Base-by-base conservation (phyloP, 805 yeast genomes). In the Candida vaughaniae region DNA sequence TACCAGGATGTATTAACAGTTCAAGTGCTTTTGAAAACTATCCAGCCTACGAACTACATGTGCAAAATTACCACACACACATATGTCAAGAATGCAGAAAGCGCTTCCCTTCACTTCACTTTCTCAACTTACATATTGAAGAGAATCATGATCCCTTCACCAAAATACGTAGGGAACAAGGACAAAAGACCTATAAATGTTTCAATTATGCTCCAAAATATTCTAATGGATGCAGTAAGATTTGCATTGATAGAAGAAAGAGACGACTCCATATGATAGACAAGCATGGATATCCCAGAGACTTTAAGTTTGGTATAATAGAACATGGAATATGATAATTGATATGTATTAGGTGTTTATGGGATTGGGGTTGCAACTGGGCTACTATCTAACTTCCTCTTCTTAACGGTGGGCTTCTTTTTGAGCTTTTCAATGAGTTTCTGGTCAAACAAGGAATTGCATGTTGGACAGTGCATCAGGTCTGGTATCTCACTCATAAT, bases 381-480 rank as follows among this genome's bases (percentile, higher is more conserved):
- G 7, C 32, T 32, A 20, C 30, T 33, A 6, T 55, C 59, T 35
- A 60, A 22, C 47, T 66, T 71, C 39, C 68, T 52, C 38, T 55
- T 61, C 42, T 58, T 60, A 6, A 80, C 75, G n/a, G 64, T 71
- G 1, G 95, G 91, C 41, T 72, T 78, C 41, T 77, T 68, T 48
- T 66, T 73, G 46, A 89, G 58, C 45, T 75, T 78, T 5, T 67
- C 69, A 22, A 88, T 62, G 3, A 82, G 77, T 38, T 62, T 66
- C 26, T 72, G 74, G 49, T 89, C 95, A 56, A 86, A 91, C 34
- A 67, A 67, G 4, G 95, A 81, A 41, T 75, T 84, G 59, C 99
- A 91, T 6, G 93, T 86, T 0, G 97, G 96, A 56, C 99, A 93
- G 41, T 60, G 67, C 31, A 75, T 76, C 29, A 69, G 69, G 0